Evolutionary conservation across 2,329 filamentous ascomycete genomes (phyloP).

Genomic region (Scedosporium boydii): DNA sequence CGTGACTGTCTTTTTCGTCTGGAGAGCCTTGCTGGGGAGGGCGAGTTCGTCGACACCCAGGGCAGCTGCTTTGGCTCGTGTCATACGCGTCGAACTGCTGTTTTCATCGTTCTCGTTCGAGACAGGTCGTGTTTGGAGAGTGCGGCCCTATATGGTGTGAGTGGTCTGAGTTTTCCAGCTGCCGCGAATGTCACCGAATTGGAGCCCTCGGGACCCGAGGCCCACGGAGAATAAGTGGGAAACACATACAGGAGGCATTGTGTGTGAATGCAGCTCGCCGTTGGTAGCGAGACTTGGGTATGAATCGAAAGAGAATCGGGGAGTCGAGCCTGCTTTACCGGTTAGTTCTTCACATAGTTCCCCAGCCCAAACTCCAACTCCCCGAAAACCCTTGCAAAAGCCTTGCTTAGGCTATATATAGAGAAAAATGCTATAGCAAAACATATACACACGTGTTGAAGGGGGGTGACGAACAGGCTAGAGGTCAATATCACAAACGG

Average conservation of each 20-base stretch:
- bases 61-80: conserved; percentile 82
- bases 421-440: no score
- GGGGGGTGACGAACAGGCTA: no score
- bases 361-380: no score
- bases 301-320: no score
- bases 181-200: no score
- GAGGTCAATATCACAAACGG: neutral
- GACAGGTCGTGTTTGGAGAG: conserved; percentile 44
- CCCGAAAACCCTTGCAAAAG: no score
- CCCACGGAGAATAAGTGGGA: neutral
- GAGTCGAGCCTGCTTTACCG: no score
- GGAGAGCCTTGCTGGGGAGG: conserved; percentile 45
- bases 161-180: neutral
- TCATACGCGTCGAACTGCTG: conserved; percentile 68
- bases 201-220: neutral
- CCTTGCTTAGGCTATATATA: no score
- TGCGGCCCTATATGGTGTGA: neutral
- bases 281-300: no score
- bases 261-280: neutral
- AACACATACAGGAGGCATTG: conserved; percentile 5
- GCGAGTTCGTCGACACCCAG: conserved; percentile 51
- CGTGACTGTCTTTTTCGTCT: conserved; percentile 57
- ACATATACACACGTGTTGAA: no score
- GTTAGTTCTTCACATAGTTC: no score
- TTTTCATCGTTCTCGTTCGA: conserved; percentile 97